Conservation (phyloP, 257 asterid genomes). For the Sherardia arvensis region DNA sequence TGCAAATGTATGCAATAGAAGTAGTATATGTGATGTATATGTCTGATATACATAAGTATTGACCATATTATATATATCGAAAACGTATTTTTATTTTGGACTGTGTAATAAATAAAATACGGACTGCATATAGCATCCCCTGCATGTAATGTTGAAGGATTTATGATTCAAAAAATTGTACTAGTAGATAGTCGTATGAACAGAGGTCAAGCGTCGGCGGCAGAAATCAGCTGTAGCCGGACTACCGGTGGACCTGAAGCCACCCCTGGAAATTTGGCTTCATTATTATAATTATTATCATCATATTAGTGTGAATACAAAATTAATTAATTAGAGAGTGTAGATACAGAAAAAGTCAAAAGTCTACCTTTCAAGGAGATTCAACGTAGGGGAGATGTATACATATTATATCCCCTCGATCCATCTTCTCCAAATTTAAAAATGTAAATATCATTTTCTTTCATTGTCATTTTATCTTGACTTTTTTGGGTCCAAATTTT, state of each 20-base stretch:
- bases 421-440: too few species aligned
- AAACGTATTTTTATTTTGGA: too few species aligned
- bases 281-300: neutral
- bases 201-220: constrained; percentile 7
- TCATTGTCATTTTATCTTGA: neutral
- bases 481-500: neutral
- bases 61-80: too few species aligned
- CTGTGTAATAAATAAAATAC: too few species aligned
- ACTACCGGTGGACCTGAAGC: constrained; percentile 12
- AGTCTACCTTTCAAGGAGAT: constrained; percentile 14
- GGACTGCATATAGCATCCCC: too few species aligned
- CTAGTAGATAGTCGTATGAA: neutral
- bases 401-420: neutral
- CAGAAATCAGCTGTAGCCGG: constrained; percentile 1
- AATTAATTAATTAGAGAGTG: neutral
- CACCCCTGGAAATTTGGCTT: constrained; percentile 4
- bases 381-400: constrained; percentile 6
- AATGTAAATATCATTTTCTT: neutral
- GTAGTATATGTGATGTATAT: too few species aligned
- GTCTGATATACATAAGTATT: too few species aligned
- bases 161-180: too few species aligned
- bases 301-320: neutral
- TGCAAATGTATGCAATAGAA: too few species aligned
- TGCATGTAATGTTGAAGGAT: too few species aligned
- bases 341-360: neutral